Percentiles rank a stretch among this genome's conserved stretches.
phyloP scores from a whole-genome alignment of 371 early-diverging fungal genomes.

The Mortierella sp. region DNA sequence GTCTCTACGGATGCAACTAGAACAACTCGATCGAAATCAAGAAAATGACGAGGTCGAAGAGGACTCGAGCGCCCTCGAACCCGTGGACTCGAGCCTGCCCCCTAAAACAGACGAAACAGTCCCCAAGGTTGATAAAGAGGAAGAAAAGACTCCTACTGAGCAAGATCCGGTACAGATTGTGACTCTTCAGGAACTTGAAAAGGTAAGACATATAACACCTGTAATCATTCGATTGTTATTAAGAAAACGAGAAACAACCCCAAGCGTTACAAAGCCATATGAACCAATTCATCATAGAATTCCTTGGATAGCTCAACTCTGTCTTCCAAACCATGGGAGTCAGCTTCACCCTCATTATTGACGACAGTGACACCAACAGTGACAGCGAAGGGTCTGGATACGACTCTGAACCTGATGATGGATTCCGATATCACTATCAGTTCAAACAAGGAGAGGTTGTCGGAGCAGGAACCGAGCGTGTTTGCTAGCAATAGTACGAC shows the following conservation, averaged over 20 bases:
- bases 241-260: no score
- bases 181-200: conserved; percentile 27
- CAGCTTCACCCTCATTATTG: conserved; percentile 28
- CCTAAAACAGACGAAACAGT: neutral
- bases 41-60: neutral
- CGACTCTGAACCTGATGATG: no score
- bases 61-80: neutral
- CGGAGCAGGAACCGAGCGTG: no score
- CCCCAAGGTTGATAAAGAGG: neutral
- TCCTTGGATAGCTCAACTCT: conserved; percentile 34
- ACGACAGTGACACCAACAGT: conserved; percentile 16
- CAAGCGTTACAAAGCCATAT: conserved; percentile 19
- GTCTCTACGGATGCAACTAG: conserved; percentile 23
- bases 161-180: neutral
- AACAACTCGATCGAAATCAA: conserved; percentile 6
- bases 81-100: neutral
- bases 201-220: conserved; percentile 16
- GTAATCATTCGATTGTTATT: no score
- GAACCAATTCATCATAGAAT: conserved; percentile 38
- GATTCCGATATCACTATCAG: no score
- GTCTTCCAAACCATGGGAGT: conserved; percentile 26
- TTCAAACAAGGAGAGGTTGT: no score
- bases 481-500: no score
- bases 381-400: neutral
- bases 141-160: neutral